Conservation (phyloP, 345 rosid genomes). For the Brassica incana region DNA sequence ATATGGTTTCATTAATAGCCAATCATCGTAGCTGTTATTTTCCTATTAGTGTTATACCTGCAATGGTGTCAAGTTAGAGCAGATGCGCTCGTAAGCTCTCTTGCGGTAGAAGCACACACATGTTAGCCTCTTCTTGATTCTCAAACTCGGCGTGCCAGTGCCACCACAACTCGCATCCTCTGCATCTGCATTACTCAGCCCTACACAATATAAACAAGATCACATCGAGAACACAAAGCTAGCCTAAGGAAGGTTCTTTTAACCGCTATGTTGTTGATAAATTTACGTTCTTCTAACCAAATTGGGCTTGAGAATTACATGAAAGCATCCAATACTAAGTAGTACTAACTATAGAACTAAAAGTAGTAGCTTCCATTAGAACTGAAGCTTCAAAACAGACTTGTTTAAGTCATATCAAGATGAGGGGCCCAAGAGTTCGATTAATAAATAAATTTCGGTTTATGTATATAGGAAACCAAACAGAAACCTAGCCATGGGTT, state of each 20-base stretch:
- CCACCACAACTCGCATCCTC: constrained; percentile 60
- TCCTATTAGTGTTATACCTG: constrained; percentile 51
- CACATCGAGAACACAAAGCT: constrained; percentile 1
- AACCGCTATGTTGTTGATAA: neutral
- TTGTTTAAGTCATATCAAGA: neutral
- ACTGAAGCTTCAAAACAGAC: neutral
- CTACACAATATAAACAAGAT: neutral
- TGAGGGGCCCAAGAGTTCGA: neutral
- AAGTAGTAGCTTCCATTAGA: neutral
- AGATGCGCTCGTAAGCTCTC: constrained; percentile 68
- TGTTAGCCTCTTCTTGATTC: constrained; percentile 76
- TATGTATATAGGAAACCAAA: neutral
- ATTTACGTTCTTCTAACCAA: neutral
- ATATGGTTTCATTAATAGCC: neutral
- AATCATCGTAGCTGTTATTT: neutral
- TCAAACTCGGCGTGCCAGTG: constrained; percentile 64
- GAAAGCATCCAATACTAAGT: neutral
- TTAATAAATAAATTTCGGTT: neutral
- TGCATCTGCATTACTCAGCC: constrained; percentile 22
- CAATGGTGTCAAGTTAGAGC: constrained; percentile 71
- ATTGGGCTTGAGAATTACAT: neutral
- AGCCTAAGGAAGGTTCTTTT: neutral
- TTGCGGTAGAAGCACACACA: constrained; percentile 91
- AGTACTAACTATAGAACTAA: neutral
- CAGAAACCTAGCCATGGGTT: neutral